Evolutionary conservation across 2,329 filamentous ascomycete species (phyloP).

Genomic region (Trichoderma atrobrunneum): DNA sequence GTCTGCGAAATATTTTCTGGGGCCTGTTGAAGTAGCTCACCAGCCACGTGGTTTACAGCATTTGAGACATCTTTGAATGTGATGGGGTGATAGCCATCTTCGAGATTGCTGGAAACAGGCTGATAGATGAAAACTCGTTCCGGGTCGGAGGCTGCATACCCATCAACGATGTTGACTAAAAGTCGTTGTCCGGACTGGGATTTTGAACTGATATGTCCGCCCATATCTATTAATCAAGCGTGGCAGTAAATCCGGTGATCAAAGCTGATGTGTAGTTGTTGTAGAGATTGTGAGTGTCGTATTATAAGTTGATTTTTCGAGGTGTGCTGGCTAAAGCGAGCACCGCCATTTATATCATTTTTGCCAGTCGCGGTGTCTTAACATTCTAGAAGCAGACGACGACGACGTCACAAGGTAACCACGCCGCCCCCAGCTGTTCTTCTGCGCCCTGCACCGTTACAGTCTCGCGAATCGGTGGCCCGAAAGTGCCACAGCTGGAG

Average conservation of each 20-base stretch:
- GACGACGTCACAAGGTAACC: background rate
- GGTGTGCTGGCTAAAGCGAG: background rate
- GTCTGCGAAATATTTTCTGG: constrained; percentile 27
- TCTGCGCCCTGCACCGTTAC: background rate
- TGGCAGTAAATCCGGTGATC: too few relatives aligned
- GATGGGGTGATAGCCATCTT: constrained; percentile 41
- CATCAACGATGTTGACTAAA: constrained; percentile 40
- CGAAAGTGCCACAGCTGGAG: background rate
- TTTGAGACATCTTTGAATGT: constrained; percentile 35
- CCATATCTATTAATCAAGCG: background rate
- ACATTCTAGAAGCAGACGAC: background rate
- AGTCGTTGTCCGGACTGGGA: constrained; percentile 31
- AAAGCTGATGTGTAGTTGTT: background rate
- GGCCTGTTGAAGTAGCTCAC: constrained; percentile 32
- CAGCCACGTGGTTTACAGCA: constrained; percentile 40
- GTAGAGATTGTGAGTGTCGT: background rate
- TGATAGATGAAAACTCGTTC: constrained; percentile 35
- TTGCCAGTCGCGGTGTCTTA: background rate
- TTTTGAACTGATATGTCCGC: background rate
- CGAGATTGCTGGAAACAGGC: constrained; percentile 35
- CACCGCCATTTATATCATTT: background rate
- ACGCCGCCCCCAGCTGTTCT: background rate
- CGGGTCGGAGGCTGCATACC: constrained; percentile 35
- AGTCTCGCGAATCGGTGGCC: background rate
- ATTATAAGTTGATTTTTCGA: background rate